phyloP scores from a whole-genome alignment of 345 rosid genomes.

The Eucalyptus shirleyi region DNA sequence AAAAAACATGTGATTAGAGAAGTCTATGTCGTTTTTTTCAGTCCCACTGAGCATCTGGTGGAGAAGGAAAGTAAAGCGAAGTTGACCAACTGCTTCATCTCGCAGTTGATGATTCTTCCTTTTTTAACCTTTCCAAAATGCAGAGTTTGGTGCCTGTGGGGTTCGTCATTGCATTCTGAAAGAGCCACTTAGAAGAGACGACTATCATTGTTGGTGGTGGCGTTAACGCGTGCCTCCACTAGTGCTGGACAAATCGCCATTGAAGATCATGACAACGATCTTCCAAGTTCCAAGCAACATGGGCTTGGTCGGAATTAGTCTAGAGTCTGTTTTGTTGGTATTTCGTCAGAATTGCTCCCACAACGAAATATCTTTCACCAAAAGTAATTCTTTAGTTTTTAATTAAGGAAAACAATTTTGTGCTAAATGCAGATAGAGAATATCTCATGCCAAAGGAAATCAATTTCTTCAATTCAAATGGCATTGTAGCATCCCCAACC shows the following conservation, averaged over 20 bases:
- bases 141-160: background rate
- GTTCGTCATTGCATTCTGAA: background rate
- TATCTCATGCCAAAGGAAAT: too few relatives aligned
- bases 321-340: background rate
- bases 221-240: background rate
- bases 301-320: background rate
- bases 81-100: background rate
- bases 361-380: background rate
- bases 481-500: background rate
- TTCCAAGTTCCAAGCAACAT: background rate
- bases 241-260: background rate
- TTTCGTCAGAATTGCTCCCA: accelerated
- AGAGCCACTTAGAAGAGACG: background rate
- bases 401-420: too few relatives aligned
- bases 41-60: background rate
- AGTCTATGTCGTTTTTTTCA: background rate
- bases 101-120: background rate
- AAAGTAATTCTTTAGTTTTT: too few relatives aligned
- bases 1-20: background rate
- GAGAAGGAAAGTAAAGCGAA: background rate
- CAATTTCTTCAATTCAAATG: accelerated
- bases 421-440: background rate
- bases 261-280: background rate
- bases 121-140: background rate
- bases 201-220: background rate